Conservation (phyloP, 495 filamentous ascomycete species). For the Aspergillus ellipticus region DNA sequence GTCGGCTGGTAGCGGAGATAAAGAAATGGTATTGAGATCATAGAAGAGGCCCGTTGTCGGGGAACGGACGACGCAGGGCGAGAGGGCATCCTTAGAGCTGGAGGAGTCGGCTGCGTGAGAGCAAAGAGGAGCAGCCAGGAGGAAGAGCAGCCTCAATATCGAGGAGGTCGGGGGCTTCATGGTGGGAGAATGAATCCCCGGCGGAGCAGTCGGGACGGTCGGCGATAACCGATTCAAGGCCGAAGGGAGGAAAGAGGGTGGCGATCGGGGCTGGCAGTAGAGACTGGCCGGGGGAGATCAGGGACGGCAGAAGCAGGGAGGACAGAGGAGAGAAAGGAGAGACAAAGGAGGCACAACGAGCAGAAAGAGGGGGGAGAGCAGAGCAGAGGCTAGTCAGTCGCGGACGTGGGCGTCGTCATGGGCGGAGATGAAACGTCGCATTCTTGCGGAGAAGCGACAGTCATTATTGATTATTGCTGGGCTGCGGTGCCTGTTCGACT, state of each 20-base stretch:
- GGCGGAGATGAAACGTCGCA: slow-evolving; percentile 17
- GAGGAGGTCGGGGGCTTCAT: slow-evolving; percentile 23
- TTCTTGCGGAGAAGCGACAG: slow-evolving; percentile 12
- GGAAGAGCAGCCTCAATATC: slow-evolving; percentile 13
- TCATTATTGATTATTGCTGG: no score
- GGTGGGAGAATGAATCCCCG: neutral
- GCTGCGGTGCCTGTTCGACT: no score
- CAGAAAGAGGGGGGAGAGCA: slow-evolving; percentile 8
- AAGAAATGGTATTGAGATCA: slow-evolving; percentile 75
- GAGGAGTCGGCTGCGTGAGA: slow-evolving; percentile 25
- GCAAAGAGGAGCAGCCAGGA: slow-evolving; percentile 15
- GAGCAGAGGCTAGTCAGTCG: no score
- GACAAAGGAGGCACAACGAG: slow-evolving; percentile 14
- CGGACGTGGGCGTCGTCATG: neutral
- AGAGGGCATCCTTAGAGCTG: slow-evolving; percentile 22
- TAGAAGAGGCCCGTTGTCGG: slow-evolving; percentile 76
- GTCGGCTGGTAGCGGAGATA: slow-evolving; percentile 48
- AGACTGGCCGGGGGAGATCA: neutral
- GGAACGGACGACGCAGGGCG: slow-evolving; percentile 76
- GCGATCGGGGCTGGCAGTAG: no score
- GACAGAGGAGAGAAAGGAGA: neutral
- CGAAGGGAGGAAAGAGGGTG: neutral
- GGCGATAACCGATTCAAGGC: neutral
- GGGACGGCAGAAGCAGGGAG: neutral
- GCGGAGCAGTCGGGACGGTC: neutral